Base-by-base conservation (phyloP, 352 stramenopile genomes). In the Phytophthora syringae region DNA sequence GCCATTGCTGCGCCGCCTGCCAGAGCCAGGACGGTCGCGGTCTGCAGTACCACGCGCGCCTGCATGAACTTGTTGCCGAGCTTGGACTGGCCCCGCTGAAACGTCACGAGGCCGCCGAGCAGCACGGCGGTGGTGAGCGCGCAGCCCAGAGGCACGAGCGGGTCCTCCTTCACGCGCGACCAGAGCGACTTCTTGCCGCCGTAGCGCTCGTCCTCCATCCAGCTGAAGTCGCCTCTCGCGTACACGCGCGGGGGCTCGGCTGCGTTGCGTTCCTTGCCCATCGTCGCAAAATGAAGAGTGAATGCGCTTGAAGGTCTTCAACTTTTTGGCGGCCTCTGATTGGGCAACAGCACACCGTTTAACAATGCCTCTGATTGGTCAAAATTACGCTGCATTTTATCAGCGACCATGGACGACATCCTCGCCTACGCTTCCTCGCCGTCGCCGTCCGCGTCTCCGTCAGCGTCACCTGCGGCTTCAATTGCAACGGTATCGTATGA, bases 61-160 rank as follows among this genome's bases (percentile, higher is more conserved):
- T 92, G 84, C 87, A 95, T 95, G 64, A 94, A 95, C 43, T 77
- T 76, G 65, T 94, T 92, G 55, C 82, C 77, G 36, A 92, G 76
- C 67, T 90, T 89, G 43, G 85, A 91, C 37, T 90, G 78, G 32
- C 84, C 85, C 25, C 57, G 74, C 45, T 90, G 72, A 49, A 95
- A 95, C 21, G 87, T 91, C 32, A 74, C 55, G 42, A 94, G 74
- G 1, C 87, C 87, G 36, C 87, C 87, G 3, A 86, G 24, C 28
- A 95, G 72, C 62, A 95, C 79, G 16, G 64, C 72, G 16, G 78
- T 67, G 6, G 87, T 95, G 18, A 84, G 43, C n/a, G 72, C 71
- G 45, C 83, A 93, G 57, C 87, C 87, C 12, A 92, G 34, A 2
- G 87, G 87, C 58, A 95, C 87, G 21, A 93, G 76, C 48, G 87